Conservation (phyloP, 2,329 filamentous ascomycete genomes). For the Dothiorella sarmentorum region DNA sequence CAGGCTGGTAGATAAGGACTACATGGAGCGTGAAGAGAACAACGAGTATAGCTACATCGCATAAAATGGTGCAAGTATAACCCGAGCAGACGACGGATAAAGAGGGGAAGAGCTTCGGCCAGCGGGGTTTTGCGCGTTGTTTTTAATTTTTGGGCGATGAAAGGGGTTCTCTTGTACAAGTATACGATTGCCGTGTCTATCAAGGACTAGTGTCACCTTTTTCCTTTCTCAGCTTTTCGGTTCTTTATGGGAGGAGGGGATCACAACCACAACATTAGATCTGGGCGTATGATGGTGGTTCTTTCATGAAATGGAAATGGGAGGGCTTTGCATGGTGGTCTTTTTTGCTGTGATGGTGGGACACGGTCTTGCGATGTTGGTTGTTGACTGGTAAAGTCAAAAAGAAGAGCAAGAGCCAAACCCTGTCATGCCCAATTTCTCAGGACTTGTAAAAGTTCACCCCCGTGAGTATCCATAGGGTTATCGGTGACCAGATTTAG, state of each 20-base stretch:
- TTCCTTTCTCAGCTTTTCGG: too few relatives aligned
- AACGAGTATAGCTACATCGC: conserved; percentile 38
- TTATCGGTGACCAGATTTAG: too few relatives aligned
- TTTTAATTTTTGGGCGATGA: background rate
- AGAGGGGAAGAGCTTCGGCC: background rate
- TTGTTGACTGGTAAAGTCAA: too few relatives aligned
- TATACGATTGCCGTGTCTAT: background rate
- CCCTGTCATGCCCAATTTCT: too few relatives aligned
- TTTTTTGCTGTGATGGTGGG: background rate
- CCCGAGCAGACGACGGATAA: background rate
- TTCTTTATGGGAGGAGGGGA: background rate
- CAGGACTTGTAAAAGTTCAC: too few relatives aligned
- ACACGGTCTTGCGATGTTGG: too few relatives aligned
- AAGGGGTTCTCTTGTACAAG: background rate
- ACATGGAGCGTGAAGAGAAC: conserved; percentile 20
- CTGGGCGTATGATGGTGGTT: too few relatives aligned
- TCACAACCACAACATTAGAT: too few relatives aligned
- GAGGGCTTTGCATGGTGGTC: background rate
- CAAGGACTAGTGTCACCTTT: too few relatives aligned
- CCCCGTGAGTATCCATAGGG: too few relatives aligned
- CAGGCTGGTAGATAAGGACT: conserved; percentile 35
- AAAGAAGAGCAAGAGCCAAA: too few relatives aligned
- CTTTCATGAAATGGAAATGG: background rate
- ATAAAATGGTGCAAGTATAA: too few relatives aligned
- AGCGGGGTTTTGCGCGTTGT: background rate